Evolutionary conservation across 257 asterid species (phyloP), one percentile per base, ranked within the genome.

Genomic region (Penstemon newberryi): DNA sequence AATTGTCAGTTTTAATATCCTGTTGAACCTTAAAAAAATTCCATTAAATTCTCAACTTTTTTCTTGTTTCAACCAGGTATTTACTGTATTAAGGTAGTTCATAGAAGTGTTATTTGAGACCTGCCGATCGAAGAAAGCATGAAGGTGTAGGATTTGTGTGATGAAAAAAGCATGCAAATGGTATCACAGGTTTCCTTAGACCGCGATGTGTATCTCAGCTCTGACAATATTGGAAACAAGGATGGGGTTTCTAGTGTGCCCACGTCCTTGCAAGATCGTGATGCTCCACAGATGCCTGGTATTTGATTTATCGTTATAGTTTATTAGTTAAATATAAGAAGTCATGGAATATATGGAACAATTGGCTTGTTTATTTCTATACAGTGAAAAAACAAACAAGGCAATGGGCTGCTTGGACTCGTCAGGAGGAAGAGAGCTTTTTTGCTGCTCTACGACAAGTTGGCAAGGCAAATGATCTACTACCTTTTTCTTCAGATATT

Each of bases 341-440:
- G 67, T 19, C 15, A 65, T 38, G 68, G 62, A 63, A 44, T 73
- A 13, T 45, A 6, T 66, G 33, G 73, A 70, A 70, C 72, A 47
- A 75, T 64, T 67, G 58, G 45, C 66, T 64, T 66, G 25, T 42
- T 77, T 38, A 60, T 68, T 43, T 69, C 60, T 67, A 52, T 56
- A 66, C 75, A 91, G 99, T 73, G 38, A 91, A 89, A 82, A 91
- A 73, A 74, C 95, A 75, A 74, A 86, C 99, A 6, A 94, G 99
- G 49, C 97, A 87, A 79, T 94, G 99, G 99, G 99, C 99, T 79
- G 99, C 99, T 74, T 94, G 99, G 99, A 94, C 99, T 49, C 96
- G 95, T 63, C 93, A 91, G 67, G 99, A 94, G 81, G 99, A 94
- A 80, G 99, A 94, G 78, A 87, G 95, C 70, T 94, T 94, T 78